Percentiles rank a stretch among this genome's conserved stretches.
Evolutionary conservation across 2,329 filamentous ascomycete genomes (phyloP).

Genomic region (Myriosclerotinia duriaeana): DNA sequence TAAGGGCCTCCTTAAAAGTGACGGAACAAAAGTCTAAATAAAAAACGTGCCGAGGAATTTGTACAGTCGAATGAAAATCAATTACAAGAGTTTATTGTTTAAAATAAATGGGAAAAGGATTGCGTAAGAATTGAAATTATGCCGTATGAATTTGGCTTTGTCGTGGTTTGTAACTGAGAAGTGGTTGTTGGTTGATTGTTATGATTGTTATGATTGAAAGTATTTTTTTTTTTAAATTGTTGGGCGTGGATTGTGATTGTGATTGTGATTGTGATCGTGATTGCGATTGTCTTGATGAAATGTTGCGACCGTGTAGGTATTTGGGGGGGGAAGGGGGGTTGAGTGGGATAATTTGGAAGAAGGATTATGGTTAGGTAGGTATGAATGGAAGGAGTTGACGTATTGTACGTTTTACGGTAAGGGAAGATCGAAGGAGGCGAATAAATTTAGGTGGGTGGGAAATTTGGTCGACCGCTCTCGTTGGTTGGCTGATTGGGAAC

Average conservation of each 20-base stretch:
- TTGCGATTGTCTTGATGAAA: not conserved
- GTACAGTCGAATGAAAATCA: constrained; percentile 13
- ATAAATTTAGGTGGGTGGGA: not conserved
- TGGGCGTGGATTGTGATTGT: not conserved
- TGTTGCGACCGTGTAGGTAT: constrained; percentile 6
- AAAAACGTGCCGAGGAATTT: constrained; percentile 11
- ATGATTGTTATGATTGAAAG: not conserved
- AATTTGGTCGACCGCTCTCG: not conserved
- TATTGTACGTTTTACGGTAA: not conserved
- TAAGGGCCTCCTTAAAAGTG: constrained; percentile 20
- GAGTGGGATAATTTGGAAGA: not conserved
- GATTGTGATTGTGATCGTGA: not conserved
- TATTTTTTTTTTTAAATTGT: not conserved
- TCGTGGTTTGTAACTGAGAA: not conserved
- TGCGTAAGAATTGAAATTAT: constrained; percentile 14
- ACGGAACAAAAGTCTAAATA: constrained; percentile 1
- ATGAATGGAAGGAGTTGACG: not conserved
- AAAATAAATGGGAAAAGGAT: constrained; percentile 6
- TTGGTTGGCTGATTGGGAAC: too few species aligned
- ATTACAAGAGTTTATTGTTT: constrained; percentile 21
- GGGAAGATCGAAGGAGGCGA: not conserved
- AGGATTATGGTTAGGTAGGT: not conserved
- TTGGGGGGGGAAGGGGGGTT: not conserved
- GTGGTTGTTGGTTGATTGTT: too few species aligned
- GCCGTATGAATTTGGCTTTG: constrained; percentile 9